Percentiles rank a stretch among this genome's conserved stretches.
Evolutionary conservation across 495 filamentous ascomycete species (phyloP).

Genomic region (Cercophora scortea): DNA sequence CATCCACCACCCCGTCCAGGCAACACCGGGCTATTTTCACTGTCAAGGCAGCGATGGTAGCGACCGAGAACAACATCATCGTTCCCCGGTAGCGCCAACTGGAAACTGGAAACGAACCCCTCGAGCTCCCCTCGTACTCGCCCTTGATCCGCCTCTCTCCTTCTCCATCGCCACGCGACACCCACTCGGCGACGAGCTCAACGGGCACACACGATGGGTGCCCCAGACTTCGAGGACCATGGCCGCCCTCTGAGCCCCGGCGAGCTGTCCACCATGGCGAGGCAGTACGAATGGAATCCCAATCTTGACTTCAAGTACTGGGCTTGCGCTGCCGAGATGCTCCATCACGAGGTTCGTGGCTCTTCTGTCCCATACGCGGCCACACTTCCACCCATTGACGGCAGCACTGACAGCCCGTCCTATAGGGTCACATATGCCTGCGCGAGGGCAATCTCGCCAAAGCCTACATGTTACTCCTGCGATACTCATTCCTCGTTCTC

Average conservation of each 20-base stretch:
- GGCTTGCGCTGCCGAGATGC: slow-evolving; percentile 68
- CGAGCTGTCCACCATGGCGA: slow-evolving; percentile 62
- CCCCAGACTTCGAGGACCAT: background rate
- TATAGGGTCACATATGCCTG: slow-evolving; percentile 58
- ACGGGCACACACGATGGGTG: slow-evolving; percentile 1
- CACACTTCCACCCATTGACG: background rate
- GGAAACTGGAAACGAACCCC: too few species aligned
- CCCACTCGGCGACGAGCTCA: too few species aligned
- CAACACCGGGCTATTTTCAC: too few species aligned
- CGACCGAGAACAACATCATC: too few species aligned
- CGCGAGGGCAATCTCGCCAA: slow-evolving; percentile 78
- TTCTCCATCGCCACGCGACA: too few species aligned
- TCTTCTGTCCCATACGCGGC: background rate
- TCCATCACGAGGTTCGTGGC: slow-evolving; percentile 65
- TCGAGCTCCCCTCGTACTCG: too few species aligned
- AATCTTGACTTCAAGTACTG: slow-evolving; percentile 68
- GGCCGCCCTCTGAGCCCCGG: slow-evolving; percentile 60
- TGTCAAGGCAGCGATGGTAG: too few species aligned
- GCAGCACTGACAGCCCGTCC: background rate
- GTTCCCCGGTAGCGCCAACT: too few species aligned
- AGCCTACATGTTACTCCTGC: slow-evolving; percentile 77
- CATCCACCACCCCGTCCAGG: too few species aligned
- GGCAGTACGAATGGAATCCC: slow-evolving; percentile 71
- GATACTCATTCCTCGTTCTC: slow-evolving; percentile 67
- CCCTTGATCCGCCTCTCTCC: too few species aligned